Conservation (phyloP, 2,329 filamentous ascomycete species). For the Ascochyta koolunga region DNA sequence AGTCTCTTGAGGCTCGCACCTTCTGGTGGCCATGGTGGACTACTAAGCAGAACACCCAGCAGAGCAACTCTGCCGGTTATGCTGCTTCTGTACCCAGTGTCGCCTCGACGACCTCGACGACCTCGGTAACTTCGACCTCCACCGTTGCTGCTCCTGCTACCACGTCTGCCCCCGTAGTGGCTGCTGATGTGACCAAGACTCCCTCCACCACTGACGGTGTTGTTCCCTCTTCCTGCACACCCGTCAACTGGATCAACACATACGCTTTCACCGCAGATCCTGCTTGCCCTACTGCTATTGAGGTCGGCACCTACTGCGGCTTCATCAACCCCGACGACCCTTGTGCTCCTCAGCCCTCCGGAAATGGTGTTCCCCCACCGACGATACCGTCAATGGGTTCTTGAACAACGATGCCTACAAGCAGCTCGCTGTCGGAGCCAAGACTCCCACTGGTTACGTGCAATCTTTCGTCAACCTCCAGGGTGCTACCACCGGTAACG, state of each 20-base stretch:
- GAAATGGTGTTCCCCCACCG: conserved; percentile 26
- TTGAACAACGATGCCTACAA: conserved; percentile 30
- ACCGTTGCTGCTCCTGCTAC: not conserved
- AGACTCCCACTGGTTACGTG: conserved; percentile 26
- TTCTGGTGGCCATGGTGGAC: conserved; percentile 6
- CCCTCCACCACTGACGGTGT: conserved; percentile 24
- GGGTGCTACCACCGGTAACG: conserved; percentile 24
- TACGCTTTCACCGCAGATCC: conserved; percentile 28
- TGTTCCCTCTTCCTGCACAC: conserved; percentile 27
- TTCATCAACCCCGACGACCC: conserved; percentile 37
- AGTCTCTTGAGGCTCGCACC: conserved; percentile 14
- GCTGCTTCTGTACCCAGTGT: not conserved
- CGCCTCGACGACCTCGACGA: not conserved
- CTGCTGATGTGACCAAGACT: conserved; percentile 15
- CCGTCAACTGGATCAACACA: conserved; percentile 31
- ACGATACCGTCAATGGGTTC: conserved; percentile 35
- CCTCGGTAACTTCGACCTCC: not conserved
- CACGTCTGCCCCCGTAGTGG: conserved; percentile 1
- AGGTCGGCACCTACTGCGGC: conserved; percentile 34
- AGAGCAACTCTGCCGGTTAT: conserved; percentile 3
- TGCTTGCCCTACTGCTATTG: conserved; percentile 29
- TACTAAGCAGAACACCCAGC: conserved; percentile 1
- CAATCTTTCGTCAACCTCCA: conserved; percentile 27
- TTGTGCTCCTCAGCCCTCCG: conserved; percentile 35
- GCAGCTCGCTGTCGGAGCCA: conserved; percentile 29